These are phyloP conservation scores for Brettanomyces bruxellensis DNA, from an alignment of 805 yeast genomes.

Conservation along the genomic window DNA sequence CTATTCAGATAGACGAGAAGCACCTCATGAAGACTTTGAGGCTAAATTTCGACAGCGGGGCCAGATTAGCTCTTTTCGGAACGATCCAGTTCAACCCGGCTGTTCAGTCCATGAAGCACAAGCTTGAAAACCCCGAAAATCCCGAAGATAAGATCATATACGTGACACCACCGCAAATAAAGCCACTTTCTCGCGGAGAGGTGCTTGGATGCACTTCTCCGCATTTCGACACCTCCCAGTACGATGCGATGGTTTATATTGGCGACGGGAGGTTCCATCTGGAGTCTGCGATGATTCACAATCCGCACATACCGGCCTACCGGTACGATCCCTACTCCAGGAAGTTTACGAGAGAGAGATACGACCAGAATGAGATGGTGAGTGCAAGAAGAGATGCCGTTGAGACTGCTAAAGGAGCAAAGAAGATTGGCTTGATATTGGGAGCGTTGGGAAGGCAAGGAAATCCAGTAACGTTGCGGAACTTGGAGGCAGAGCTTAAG, in stretches of 20 bases:
- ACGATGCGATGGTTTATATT: constrained; percentile 76
- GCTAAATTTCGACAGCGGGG: constrained; percentile 55
- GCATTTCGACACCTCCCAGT: constrained; percentile 51
- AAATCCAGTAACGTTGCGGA: constrained; percentile 63
- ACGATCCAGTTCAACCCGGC: constrained; percentile 97
- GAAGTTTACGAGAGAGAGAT: constrained; percentile 81
- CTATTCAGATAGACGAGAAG: constrained; percentile 76
- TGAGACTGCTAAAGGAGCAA: constrained; percentile 45
- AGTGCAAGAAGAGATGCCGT: constrained; percentile 69
- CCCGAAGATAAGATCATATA: constrained; percentile 36
- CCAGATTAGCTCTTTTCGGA: constrained; percentile 77
- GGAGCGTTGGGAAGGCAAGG: constrained; percentile 98
- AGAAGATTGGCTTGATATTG: constrained; percentile 71
- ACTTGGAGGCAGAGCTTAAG: constrained; percentile 47
- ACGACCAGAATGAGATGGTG: constrained; percentile 79
- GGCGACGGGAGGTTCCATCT: constrained; percentile 97
- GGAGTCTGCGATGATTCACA: constrained; percentile 95
- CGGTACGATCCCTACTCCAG: constrained; percentile 93
- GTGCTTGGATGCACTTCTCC: constrained; percentile 96
- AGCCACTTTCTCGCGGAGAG: constrained; percentile 91
- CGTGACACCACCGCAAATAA: constrained; percentile 80
- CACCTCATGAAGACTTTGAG: constrained; percentile 74
- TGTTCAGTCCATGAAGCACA: constrained; percentile 65
- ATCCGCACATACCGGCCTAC: constrained; percentile 85
- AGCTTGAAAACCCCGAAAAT: constrained; percentile 33